Conservation (phyloP, 148 eudicot species). For the Rhododendron simsii region DNA sequence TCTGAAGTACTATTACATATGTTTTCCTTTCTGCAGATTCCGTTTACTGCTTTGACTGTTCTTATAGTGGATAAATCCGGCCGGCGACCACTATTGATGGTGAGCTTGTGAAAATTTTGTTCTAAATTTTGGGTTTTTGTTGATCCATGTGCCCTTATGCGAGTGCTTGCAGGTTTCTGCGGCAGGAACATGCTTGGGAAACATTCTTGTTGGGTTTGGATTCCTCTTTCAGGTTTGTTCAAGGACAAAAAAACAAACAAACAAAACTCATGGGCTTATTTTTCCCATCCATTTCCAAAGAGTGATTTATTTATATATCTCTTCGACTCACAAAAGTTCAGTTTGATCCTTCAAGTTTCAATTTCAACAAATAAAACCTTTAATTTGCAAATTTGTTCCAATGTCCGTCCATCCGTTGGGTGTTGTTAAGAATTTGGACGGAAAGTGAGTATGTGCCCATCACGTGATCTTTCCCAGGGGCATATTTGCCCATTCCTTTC, state of each 20-base stretch:
- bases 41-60: slow-evolving; percentile 27
- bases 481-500: too few species aligned
- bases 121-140: background rate
- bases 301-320: too few species aligned
- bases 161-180: slow-evolving; percentile 13
- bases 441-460: too few species aligned
- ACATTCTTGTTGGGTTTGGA: slow-evolving; percentile 13
- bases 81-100: slow-evolving; percentile 50
- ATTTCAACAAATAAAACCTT: too few species aligned
- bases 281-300: background rate
- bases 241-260: background rate
- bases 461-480: too few species aligned
- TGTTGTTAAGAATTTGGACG: too few species aligned
- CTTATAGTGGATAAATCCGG: slow-evolving; percentile 44
- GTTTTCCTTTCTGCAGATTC: slow-evolving; percentile 30
- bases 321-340: too few species aligned
- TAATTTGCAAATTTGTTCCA: too few species aligned
- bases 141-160: background rate
- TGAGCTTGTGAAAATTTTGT: slow-evolving; percentile 16
- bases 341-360: too few species aligned
- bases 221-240: slow-evolving; percentile 22
- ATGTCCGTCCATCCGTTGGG: too few species aligned
- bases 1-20: background rate
- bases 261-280: background rate
- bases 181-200: slow-evolving; percentile 19